These are phyloP conservation scores for Oryza nivara DNA, from an alignment of 176 grass and related monocot species.

Conservation along the genomic window DNA sequence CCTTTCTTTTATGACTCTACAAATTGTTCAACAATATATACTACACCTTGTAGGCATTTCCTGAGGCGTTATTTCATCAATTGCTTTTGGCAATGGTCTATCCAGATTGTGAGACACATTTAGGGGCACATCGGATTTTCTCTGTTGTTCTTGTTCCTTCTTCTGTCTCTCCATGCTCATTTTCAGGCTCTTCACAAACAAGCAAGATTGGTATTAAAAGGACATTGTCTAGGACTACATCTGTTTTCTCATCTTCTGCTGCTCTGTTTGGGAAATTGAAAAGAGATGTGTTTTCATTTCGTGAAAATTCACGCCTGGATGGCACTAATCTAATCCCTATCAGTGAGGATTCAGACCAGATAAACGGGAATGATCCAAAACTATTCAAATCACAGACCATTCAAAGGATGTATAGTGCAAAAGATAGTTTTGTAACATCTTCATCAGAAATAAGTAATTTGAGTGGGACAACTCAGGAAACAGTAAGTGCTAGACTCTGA, in stretches of 20 bases:
- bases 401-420: constrained; percentile 60
- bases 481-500: constrained; percentile 37
- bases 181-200: constrained; percentile 36
- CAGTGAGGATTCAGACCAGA: constrained; percentile 52
- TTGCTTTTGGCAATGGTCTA: constrained; percentile 84
- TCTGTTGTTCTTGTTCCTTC: constrained; percentile 95
- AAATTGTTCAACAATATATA: constrained; percentile 24
- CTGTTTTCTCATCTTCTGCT: constrained; percentile 97
- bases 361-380: constrained; percentile 50
- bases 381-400: constrained; percentile 61
- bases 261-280: constrained; percentile 93
- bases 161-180: constrained; percentile 71
- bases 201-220: constrained; percentile 58
- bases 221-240: constrained; percentile 79
- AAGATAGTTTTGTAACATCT: constrained; percentile 35
- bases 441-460: constrained; percentile 46
- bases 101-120: constrained; percentile 81
- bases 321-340: constrained; percentile 53
- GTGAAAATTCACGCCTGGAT: constrained; percentile 48
- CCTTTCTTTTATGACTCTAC: constrained; percentile 10
- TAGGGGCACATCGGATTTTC: constrained; percentile 84
- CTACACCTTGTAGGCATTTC: constrained; percentile 69
- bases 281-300: constrained; percentile 73
- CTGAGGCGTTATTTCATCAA: constrained; percentile 94
- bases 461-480: constrained; percentile 48